A percentile compares a stretch with the other conserved stretches of the same genome.
phyloP scores from a whole-genome alignment of 1,139 yeast species.

The Lodderomyces theae region DNA sequence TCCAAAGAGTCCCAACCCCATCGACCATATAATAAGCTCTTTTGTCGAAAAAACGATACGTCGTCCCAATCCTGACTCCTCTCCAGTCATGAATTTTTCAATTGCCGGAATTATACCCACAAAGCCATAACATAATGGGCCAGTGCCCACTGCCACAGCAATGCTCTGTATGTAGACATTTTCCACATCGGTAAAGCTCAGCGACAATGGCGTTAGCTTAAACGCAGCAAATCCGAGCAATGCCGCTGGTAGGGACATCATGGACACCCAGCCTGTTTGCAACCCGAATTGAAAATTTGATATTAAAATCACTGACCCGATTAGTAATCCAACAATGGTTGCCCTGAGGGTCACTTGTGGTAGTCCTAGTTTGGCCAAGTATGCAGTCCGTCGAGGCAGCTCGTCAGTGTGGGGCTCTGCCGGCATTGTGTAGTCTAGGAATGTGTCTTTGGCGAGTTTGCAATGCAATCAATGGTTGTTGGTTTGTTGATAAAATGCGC shows the following conservation, averaged over 20 bases:
- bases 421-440: too few relatives aligned
- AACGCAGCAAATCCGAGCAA: conserved; percentile 81
- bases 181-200: conserved; percentile 79
- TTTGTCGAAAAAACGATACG: conserved; percentile 35
- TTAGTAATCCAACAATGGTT: conserved; percentile 66
- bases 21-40: conserved; percentile 75
- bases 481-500: too few relatives aligned
- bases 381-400: neutral
- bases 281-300: conserved; percentile 95
- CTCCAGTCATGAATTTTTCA: conserved; percentile 76
- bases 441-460: too few relatives aligned
- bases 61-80: conserved; percentile 66
- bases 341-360: conserved; percentile 74
- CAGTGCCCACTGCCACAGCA: conserved; percentile 96
- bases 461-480: too few relatives aligned
- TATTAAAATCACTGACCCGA: conserved; percentile 77
- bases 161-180: conserved; percentile 89
- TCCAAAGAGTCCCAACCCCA: conserved; percentile 88
- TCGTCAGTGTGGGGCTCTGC: neutral
- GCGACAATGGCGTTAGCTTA: conserved; percentile 48
- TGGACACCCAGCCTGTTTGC: conserved; percentile 98
- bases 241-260: conserved; percentile 99
- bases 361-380: conserved; percentile 31
- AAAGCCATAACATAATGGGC: conserved; percentile 91
- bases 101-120: conserved; percentile 97